phyloP scores from a whole-genome alignment of 148 eudicot genomes.

The Rheum nobile region DNA sequence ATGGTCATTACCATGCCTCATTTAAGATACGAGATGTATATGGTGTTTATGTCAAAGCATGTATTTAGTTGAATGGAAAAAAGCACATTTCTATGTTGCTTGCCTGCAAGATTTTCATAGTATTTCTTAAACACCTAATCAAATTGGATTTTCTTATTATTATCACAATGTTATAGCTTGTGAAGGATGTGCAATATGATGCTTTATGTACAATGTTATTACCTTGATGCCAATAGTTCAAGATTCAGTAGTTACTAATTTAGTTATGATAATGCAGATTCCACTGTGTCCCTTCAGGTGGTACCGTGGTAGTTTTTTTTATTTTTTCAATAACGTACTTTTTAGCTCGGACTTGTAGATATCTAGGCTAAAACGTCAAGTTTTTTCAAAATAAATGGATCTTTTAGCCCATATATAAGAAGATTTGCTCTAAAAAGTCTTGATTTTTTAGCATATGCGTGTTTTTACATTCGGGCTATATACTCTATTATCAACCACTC shows the following conservation, averaged over 20 bases:
- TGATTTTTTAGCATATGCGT: too few relatives aligned
- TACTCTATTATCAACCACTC: too few relatives aligned
- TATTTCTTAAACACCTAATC: background rate
- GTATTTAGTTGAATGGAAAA: conserved; percentile 19
- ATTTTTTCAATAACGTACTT: too few relatives aligned
- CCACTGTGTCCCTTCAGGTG: conserved; percentile 81
- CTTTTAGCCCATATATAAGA: too few relatives aligned
- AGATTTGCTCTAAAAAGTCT: too few relatives aligned
- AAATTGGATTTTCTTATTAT: background rate
- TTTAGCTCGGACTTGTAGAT: too few relatives aligned
- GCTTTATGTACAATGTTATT: background rate
- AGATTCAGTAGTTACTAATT: background rate
- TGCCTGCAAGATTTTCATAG: background rate
- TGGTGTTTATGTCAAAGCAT: conserved; percentile 90
- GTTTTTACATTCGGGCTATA: too few relatives aligned
- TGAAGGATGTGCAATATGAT: background rate
- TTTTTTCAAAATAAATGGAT: too few relatives aligned
- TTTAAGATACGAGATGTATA: conserved; percentile 92
- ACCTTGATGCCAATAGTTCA: background rate
- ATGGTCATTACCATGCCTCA: conserved; percentile 66
- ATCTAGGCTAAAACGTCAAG: too few relatives aligned
- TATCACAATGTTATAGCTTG: background rate
- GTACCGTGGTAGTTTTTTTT: too few relatives aligned
- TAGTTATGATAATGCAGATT: conserved; percentile 4
- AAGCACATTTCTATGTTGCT: background rate